These are phyloP conservation scores for Euphrasia arctica DNA, from an alignment of 305 asterid species.

Conservation along the genomic window DNA sequence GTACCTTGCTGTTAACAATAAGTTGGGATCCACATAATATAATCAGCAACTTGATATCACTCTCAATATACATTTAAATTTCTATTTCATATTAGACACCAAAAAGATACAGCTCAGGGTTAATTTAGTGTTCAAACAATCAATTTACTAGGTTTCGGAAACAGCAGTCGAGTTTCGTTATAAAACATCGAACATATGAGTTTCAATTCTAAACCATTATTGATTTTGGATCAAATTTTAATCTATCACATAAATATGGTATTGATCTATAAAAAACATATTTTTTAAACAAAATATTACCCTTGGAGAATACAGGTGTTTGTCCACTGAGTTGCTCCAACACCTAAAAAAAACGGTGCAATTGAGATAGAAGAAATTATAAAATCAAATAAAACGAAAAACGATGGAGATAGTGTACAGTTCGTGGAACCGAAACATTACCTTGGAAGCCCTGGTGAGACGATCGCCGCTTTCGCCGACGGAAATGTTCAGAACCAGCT, in stretches of 20 bases:
- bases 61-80: not conserved
- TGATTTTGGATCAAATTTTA: not conserved
- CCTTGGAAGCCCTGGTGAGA: conserved; percentile 84
- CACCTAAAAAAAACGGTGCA: conserved; percentile 36
- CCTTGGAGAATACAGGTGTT: conserved; percentile 79
- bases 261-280: too few species aligned
- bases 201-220: not conserved
- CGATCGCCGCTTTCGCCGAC: conserved; percentile 90
- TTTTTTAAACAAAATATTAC: conserved; percentile 26
- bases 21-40: not conserved
- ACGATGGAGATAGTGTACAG: not conserved
- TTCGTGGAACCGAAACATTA: not conserved
- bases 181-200: not conserved
- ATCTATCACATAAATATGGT: not conserved
- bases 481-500: conserved; percentile 73
- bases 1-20: conserved; percentile 56
- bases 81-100: not conserved
- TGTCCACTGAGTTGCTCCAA: conserved; percentile 91
- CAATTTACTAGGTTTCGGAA: too few species aligned
- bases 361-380: not conserved
- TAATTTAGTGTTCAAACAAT: not conserved
- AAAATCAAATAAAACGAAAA: not conserved
- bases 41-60: not conserved
- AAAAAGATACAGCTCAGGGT: not conserved
- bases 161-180: not conserved